These are phyloP conservation scores for Xerocomus amazonicus DNA, from an alignment of 1,284 basidiomycete species.

Conservation along the genomic window DNA sequence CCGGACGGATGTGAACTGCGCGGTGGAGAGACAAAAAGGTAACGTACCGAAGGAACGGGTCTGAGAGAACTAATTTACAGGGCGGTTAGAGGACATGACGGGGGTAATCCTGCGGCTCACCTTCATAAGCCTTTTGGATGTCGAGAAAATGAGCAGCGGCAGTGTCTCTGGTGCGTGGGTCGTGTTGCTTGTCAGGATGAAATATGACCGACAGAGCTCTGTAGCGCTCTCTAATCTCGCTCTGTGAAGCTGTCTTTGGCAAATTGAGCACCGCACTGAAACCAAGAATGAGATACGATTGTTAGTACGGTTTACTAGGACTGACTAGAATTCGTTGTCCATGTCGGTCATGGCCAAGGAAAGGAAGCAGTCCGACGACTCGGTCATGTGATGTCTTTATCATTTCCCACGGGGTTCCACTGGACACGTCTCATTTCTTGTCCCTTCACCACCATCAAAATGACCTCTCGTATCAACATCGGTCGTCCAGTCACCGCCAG, in stretches of 20 bases:
- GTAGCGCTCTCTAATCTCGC: conserved; percentile 72
- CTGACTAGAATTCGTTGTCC: background rate
- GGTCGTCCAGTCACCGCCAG: conserved; percentile 64
- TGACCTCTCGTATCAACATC: conserved; percentile 82
- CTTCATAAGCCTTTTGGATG: conserved; percentile 77
- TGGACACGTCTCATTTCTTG: conserved; percentile 13
- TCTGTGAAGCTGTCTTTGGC: conserved; percentile 56
- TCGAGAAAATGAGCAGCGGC: conserved; percentile 68
- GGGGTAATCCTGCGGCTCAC: conserved; percentile 33
- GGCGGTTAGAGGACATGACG: conserved; percentile 12
- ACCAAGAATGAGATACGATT: background rate
- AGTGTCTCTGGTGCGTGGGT: conserved; percentile 51
- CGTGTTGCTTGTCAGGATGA: conserved; percentile 82
- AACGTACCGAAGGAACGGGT: conserved; percentile 65
- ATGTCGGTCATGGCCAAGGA: background rate
- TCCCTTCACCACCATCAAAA: conserved; percentile 33
- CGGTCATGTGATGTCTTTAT: conserved; percentile 22
- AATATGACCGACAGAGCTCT: conserved; percentile 71
- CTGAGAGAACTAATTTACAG: conserved; percentile 57
- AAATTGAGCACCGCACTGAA: conserved; percentile 63
- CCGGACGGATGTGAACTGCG: conserved; percentile 12
- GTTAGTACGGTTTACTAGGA: too few species aligned
- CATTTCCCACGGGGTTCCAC: conserved; percentile 13
- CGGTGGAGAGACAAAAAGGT: conserved; percentile 3
- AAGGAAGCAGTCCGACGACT: background rate